Evolutionary conservation across 2,329 filamentous ascomycete genomes (phyloP), one percentile per base, ranked within the genome.

Genomic region (Cladosporium halotolerans): DNA sequence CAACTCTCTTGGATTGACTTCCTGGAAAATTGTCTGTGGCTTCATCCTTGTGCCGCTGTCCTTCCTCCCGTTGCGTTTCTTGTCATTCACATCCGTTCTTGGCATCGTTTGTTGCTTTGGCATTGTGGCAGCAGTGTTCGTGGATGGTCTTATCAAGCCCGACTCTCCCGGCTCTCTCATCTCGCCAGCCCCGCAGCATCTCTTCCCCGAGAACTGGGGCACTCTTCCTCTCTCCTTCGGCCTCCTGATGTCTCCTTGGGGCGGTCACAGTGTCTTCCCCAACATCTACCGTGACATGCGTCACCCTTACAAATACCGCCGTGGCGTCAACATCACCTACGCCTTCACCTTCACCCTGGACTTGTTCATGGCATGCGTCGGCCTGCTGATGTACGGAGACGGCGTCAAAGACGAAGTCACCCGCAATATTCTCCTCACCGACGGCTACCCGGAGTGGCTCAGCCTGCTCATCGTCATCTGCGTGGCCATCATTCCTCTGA

Each of bases 361-460:
- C 68, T 78, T 85, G 23, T 80, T 83, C 43, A 90, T 95, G 66
- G 91, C 89, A 23, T 80, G 93, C 42, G 81, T 88, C 9, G 92
- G 93, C 38, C 80, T 93, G 54, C 78, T 96, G 59, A 97, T 99
- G 92, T 99, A 96, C 69, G 92, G 92, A 56, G 88, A 95, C 61
- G 79, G 75, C n/a, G 88, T 96, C 51, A 80, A 79, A 53, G 91
- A 96, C 58, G 89, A 95, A 69, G 85, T 97, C 67, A 96, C 93
- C 0, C 86, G 86, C 64, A 97, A 96, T 71, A 85, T 99, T 56
- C 81, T 97, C 59, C 76, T 79, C 49, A 86, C 83, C 1, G 71
- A 78, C 5, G 85, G 85, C 51, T 96, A 95, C 66, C 89, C 92
- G 1, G 73, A 80, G 10, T 78, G 75, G 1, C 71, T 95, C 39